Conservation (phyloP, 139 green algal species). For the Chlorella sp. region DNA sequence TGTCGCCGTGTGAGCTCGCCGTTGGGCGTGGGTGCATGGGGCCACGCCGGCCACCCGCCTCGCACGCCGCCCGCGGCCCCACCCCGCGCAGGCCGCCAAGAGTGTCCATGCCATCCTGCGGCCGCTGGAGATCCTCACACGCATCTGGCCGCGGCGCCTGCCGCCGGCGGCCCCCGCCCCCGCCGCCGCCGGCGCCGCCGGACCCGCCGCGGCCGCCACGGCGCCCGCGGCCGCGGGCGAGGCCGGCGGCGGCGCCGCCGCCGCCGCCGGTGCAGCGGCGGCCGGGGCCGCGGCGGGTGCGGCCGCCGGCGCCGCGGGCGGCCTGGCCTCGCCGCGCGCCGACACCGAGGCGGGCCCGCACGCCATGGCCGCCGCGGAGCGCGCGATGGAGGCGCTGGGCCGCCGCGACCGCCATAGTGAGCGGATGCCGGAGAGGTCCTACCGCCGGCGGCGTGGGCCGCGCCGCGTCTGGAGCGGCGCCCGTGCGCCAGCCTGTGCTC, state of each 20-base stretch:
- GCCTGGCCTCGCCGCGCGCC: constrained; percentile 18
- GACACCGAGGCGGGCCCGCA: constrained; percentile 41
- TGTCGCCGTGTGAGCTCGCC: too few relatives aligned
- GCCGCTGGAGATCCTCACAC: constrained; percentile 85
- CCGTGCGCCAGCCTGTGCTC: too few relatives aligned
- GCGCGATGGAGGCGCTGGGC: constrained; percentile 16
- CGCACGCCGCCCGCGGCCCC: too few relatives aligned
- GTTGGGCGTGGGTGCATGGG: too few relatives aligned
- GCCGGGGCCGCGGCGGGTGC: neutral
- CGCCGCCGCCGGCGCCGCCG: neutral
- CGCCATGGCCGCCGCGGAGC: constrained; percentile 35
- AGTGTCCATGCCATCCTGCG: constrained; percentile 73
- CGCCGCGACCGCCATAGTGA: neutral
- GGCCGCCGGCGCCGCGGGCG: constrained; percentile 9
- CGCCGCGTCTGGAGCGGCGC: too few relatives aligned
- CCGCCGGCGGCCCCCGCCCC: neutral
- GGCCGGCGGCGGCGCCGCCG: neutral
- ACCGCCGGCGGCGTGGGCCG: too few relatives aligned
- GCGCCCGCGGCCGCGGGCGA: neutral
- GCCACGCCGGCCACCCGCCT: too few relatives aligned
- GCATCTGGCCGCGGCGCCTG: constrained; percentile 24
- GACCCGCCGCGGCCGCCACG: neutral
- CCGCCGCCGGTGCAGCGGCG: neutral
- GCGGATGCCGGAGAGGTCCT: too few relatives aligned
- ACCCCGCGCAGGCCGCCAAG: constrained; percentile 50